A percentile compares a stretch with the other conserved stretches of the same genome.
Conservation (phyloP, 2,329 filamentous ascomycete species). For the Claviceps digitariae region DNA sequence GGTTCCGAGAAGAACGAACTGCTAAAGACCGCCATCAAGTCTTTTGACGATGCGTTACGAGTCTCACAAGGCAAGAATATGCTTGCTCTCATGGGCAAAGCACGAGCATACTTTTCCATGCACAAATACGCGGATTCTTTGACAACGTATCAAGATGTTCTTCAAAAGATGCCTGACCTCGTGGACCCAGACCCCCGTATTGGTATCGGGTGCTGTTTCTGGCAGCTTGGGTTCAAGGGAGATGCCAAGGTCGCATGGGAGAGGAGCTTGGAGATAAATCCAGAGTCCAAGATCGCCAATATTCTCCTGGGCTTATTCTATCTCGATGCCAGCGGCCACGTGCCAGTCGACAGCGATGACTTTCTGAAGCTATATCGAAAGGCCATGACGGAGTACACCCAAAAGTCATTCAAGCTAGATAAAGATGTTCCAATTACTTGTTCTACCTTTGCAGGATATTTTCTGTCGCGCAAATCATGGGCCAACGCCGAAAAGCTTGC, state of each 20-base stretch:
- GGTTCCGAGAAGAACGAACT: constrained; percentile 68
- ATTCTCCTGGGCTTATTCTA: constrained; percentile 84
- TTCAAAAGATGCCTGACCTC: constrained; percentile 74
- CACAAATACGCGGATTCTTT: constrained; percentile 77
- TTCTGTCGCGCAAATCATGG: constrained; percentile 69
- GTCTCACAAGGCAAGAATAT: constrained; percentile 79
- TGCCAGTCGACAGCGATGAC: constrained; percentile 69
- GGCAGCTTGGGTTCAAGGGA: constrained; percentile 90
- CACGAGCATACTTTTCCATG: constrained; percentile 73
- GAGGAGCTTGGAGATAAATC: constrained; percentile 64
- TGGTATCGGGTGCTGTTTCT: constrained; percentile 92
- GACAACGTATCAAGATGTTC: constrained; percentile 71
- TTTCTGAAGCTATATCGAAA: constrained; percentile 81
- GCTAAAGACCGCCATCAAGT: constrained; percentile 73
- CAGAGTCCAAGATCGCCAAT: constrained; percentile 78
- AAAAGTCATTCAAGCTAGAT: constrained; percentile 86
- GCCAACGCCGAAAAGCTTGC: constrained; percentile 74
- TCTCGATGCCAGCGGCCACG: constrained; percentile 71
- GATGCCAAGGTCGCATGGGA: constrained; percentile 89
- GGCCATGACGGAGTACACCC: constrained; percentile 88
- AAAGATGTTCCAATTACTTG: constrained; percentile 84
- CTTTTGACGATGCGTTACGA: constrained; percentile 85
- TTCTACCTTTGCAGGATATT: constrained; percentile 81
- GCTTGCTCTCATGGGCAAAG: constrained; percentile 82
- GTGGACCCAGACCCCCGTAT: constrained; percentile 91